Conservation (phyloP, 805 yeast genomes). For the Sungouiozyma intestinalis region DNA sequence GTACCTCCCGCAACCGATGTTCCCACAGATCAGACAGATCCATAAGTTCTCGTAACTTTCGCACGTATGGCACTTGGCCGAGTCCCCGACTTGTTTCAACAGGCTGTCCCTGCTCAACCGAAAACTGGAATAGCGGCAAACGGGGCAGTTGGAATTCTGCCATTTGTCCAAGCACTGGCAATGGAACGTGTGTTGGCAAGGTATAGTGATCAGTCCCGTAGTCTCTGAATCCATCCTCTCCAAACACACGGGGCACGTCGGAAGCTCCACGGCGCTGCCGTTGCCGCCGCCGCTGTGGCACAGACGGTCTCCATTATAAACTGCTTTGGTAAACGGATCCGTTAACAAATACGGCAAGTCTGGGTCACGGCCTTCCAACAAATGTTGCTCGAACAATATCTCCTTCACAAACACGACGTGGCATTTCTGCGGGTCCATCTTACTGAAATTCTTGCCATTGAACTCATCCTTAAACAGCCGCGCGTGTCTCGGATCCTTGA, state of each 20-base stretch:
- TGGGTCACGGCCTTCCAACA: conserved; percentile 10
- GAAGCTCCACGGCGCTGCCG: conserved; percentile 43
- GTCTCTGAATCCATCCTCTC: conserved; percentile 76
- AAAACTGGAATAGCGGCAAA: conserved; percentile 65
- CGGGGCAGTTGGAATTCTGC: conserved; percentile 87
- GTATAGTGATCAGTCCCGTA: conserved; percentile 76
- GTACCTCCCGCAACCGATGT: conserved; percentile 86
- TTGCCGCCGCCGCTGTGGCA: neutral
- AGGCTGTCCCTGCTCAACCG: conserved; percentile 20
- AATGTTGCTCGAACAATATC: conserved; percentile 34
- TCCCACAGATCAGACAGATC: conserved; percentile 86
- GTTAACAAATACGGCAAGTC: conserved; percentile 54
- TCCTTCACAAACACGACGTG: conserved; percentile 63
- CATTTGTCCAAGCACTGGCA: conserved; percentile 81
- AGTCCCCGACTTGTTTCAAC: conserved; percentile 21
- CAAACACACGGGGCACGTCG: conserved; percentile 88
- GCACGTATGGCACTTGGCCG: conserved; percentile 45
- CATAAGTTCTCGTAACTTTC: conserved; percentile 54
- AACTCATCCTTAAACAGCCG: conserved; percentile 52
- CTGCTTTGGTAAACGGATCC: conserved; percentile 55
- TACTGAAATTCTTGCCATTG: conserved; percentile 68
- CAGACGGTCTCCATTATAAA: conserved; percentile 17
- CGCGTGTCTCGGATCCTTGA: conserved; percentile 45
- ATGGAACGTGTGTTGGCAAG: conserved; percentile 90
- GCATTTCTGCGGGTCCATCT: conserved; percentile 84